Conservation (phyloP, 2,329 filamentous ascomycete species). For the Aspergillus cejpii region DNA sequence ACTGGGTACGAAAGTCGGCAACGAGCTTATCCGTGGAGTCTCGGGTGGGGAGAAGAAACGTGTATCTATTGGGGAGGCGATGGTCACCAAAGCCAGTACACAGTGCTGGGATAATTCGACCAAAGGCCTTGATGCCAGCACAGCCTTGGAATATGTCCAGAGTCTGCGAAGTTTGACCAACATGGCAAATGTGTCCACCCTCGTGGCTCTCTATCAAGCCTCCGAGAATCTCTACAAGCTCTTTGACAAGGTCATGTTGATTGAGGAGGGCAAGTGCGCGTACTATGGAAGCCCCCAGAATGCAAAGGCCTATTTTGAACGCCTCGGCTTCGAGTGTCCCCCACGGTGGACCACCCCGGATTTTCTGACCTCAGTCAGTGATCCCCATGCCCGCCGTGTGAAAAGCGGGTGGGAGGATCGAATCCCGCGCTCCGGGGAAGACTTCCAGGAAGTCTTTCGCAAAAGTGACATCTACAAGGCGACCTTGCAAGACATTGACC, state of each 20-base stretch:
- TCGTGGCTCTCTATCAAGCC: slow-evolving; percentile 67
- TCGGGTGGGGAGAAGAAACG: slow-evolving; percentile 69
- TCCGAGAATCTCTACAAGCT: slow-evolving; percentile 46
- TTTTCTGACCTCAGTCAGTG: slow-evolving; percentile 70
- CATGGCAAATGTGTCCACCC: slow-evolving; percentile 54
- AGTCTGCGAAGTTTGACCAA: slow-evolving; percentile 60
- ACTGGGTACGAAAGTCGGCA: slow-evolving; percentile 65
- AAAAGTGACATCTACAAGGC: slow-evolving; percentile 42
- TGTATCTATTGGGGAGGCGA: slow-evolving; percentile 74
- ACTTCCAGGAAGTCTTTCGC: slow-evolving; percentile 50
- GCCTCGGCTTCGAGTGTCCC: slow-evolving; percentile 67
- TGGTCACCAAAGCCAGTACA: slow-evolving; percentile 57
- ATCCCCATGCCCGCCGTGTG: slow-evolving; percentile 52
- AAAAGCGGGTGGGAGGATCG: slow-evolving; percentile 52
- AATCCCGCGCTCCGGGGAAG: slow-evolving; percentile 49
- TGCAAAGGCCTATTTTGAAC: slow-evolving; percentile 62
- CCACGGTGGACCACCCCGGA: slow-evolving; percentile 66
- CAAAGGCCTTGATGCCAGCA: slow-evolving; percentile 64
- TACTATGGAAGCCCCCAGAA: slow-evolving; percentile 60
- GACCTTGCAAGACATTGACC: slow-evolving; percentile 45
- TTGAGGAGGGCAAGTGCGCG: slow-evolving; percentile 63
- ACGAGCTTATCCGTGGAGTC: slow-evolving; percentile 66
- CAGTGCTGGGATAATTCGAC: slow-evolving; percentile 76
- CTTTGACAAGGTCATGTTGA: slow-evolving; percentile 62
- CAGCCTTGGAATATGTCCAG: slow-evolving; percentile 66